A percentile compares a stretch with the other conserved stretches of the same genome.
phyloP scores from a whole-genome alignment of 305 asterid species.

The Fraxinus nigra region DNA sequence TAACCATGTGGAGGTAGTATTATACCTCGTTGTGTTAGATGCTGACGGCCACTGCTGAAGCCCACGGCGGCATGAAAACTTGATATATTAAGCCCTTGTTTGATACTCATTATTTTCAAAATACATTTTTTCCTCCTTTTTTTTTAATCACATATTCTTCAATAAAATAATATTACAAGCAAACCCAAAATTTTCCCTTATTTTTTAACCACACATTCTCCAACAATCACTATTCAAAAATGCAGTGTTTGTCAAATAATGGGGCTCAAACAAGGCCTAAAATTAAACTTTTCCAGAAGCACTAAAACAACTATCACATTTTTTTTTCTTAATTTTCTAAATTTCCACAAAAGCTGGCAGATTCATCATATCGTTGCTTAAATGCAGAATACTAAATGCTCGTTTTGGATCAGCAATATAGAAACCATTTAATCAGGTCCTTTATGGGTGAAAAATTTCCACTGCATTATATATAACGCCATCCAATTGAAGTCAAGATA shows the following conservation, averaged over 20 bases:
- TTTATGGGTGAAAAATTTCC: neutral
- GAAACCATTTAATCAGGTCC: neutral
- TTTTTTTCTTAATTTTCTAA: neutral
- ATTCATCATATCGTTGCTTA: neutral
- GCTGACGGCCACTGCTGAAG: neutral
- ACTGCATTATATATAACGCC: neutral
- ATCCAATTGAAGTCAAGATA: neutral
- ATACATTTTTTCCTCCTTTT: too few relatives aligned
- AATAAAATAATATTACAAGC: too few relatives aligned
- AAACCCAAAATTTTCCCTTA: too few relatives aligned
- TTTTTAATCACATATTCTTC: too few relatives aligned
- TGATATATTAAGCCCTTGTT: neutral
- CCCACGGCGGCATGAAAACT: neutral
- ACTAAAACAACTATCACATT: neutral
- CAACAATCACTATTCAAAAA: too few relatives aligned
- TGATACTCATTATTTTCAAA: too few relatives aligned
- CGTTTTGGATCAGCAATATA: neutral
- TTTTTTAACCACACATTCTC: too few relatives aligned
- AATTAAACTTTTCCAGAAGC: neutral
- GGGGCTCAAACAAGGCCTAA: too few relatives aligned
- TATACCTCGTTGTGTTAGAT: neutral
- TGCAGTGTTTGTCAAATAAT: too few relatives aligned
- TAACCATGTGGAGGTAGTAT: neutral
- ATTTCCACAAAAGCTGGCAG: neutral
- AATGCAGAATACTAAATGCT: neutral